Evolutionary conservation across 108 stramenopile species (phyloP), one percentile per base, ranked within the genome.

Genomic region (Skeletonema potamos): DNA sequence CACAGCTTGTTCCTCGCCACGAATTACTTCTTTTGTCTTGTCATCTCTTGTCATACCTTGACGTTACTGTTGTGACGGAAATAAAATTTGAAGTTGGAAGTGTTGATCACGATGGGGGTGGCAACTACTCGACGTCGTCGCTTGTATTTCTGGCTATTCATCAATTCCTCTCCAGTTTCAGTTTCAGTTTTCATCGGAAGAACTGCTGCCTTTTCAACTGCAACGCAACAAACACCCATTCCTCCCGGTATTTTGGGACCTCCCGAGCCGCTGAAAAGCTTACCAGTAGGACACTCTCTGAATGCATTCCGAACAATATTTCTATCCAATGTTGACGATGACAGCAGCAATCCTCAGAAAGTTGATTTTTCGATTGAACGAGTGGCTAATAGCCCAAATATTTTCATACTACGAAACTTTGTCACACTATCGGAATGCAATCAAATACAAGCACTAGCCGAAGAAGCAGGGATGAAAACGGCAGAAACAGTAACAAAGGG

Each of bases 331-430:
- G 22, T 27, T 27, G 62, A 58, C n/a, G 62, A 70, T 3, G 27
- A 64, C 62, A 22, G 8, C 44, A 46, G n/a, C 44, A 15, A 46
- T 46, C 18, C n/a, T 2, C 44, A 46, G 18, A 46, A 20, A 9
- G 8, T 51, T 51, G 55, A 62, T 48, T 70, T 58, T 30, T 18
- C 70, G 2, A 77, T 84, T 27, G 76, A 84, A 68, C 66, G 73
- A 55, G 66, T 81, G 4, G 60, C 80, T 3, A 33, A 27, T 9
- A 33, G 43, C 9, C 84, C 84, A 18, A 27, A 33, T 17, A 67
- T 77, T 4, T 84, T 75, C 58, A 17, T 73, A 2, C 55, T 84
- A 12, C 79, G 72, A 43, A 60, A 66, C 60, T 66, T 84, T 34
- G 20, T 84, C 10, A 44, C 71, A 22, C 17, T 12, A n/a, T 55